Conservation (phyloP, 108 stramenopile species). For the Craspedostauros australis region DNA sequence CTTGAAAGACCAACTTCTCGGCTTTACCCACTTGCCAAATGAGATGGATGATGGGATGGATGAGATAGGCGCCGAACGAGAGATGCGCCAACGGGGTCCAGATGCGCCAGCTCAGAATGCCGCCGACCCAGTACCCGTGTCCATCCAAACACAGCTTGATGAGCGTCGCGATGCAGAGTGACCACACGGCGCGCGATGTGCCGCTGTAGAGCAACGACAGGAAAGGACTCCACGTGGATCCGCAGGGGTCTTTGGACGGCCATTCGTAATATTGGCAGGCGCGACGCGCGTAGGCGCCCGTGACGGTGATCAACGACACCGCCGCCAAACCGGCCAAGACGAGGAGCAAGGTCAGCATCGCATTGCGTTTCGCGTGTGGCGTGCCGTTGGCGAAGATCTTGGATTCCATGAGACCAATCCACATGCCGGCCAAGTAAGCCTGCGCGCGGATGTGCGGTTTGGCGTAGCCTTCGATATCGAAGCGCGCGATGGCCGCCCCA, state of each 20-base stretch:
- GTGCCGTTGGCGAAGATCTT: neutral
- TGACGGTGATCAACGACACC: slow-evolving; percentile 29
- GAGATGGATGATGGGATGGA: slow-evolving; percentile 53
- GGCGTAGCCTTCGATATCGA: slow-evolving; percentile 46
- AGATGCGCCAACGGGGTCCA: slow-evolving; percentile 51
- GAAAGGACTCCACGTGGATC: slow-evolving; percentile 25
- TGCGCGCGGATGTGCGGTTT: slow-evolving; percentile 52
- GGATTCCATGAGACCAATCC: slow-evolving; percentile 32
- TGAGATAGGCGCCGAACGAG: slow-evolving; percentile 42
- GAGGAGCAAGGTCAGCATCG: slow-evolving; percentile 3
- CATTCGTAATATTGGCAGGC: slow-evolving; percentile 42
- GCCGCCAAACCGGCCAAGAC: slow-evolving; percentile 12
- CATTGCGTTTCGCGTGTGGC: neutral
- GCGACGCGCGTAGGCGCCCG: slow-evolving; percentile 39
- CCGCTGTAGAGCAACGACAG: slow-evolving; percentile 32
- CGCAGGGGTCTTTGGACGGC: slow-evolving; percentile 24
- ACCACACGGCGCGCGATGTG: slow-evolving; percentile 33
- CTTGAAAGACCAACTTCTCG: slow-evolving; percentile 29
- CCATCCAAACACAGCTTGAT: slow-evolving; percentile 25
- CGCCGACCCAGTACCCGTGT: slow-evolving; percentile 2
- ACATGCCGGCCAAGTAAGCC: slow-evolving; percentile 42
- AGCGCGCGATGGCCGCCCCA: slow-evolving; percentile 32
- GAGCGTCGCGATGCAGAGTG: slow-evolving; percentile 22
- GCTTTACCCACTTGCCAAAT: slow-evolving; percentile 30
- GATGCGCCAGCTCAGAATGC: slow-evolving; percentile 26